Conservation (phyloP, 1,284 basidiomycete species). For the Leccinum colubrinum region DNA sequence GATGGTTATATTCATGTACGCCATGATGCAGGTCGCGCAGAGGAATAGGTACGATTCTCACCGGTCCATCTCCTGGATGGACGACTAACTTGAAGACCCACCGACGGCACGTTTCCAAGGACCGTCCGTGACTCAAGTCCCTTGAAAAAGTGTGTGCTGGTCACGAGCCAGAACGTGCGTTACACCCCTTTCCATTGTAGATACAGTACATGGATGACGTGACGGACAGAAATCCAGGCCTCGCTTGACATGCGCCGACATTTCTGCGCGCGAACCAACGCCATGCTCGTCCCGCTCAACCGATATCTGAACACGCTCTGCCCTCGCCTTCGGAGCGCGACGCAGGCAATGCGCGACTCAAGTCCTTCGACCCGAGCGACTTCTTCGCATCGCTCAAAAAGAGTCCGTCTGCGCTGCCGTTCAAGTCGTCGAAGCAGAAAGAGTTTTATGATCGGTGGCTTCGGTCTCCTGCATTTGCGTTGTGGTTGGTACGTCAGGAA, state of each 20-base stretch:
- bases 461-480: too few species aligned
- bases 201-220: not conserved
- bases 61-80: conserved; percentile 69
- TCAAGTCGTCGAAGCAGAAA: too few species aligned
- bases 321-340: too few species aligned
- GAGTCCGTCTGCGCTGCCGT: too few species aligned
- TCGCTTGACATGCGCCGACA: conserved; percentile 78
- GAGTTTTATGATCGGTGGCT: too few species aligned
- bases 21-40: conserved; percentile 11
- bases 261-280: conserved; percentile 86
- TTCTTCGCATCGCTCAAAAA: too few species aligned
- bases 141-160: conserved; percentile 58
- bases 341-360: too few species aligned
- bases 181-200: not conserved
- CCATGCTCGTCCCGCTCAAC: conserved; percentile 88
- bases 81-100: conserved; percentile 63
- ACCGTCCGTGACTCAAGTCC: conserved; percentile 65
- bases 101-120: conserved; percentile 85
- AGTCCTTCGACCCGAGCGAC: too few species aligned
- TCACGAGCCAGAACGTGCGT: conserved; percentile 53
- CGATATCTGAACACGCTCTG: conserved; percentile 35
- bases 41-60: conserved; percentile 27
- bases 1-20: not conserved
- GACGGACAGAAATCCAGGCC: conserved; percentile 50
- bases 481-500: too few species aligned